A percentile compares a stretch with the other conserved stretches of the same genome.
These are phyloP conservation scores for Physcomitrellopsis africana DNA, from an alignment of 225 moss, liverwort and hornwort species.

Conservation along the genomic window DNA sequence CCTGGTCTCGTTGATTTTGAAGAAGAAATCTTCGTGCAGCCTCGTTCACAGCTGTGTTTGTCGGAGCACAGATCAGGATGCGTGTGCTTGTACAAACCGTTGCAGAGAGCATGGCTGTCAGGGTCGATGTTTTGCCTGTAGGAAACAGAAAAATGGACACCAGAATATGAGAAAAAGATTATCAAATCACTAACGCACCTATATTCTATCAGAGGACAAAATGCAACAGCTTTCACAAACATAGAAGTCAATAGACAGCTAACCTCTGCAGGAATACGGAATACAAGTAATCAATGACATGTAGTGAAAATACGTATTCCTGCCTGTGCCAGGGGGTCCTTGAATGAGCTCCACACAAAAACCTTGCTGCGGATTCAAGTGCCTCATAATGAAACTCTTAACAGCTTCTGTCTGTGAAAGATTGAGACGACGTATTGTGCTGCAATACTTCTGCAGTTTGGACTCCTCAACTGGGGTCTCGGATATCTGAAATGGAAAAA, in stretches of 20 bases:
- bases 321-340: constrained; percentile 72
- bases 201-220: constrained; percentile 6
- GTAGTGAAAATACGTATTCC: constrained; percentile 8
- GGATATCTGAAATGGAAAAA: no score
- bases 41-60: constrained; percentile 65
- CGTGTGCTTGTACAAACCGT: constrained; percentile 50
- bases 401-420: constrained; percentile 56
- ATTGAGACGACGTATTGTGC: constrained; percentile 47
- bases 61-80: constrained; percentile 64
- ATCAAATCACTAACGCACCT: not conserved
- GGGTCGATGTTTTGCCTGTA: constrained; percentile 63
- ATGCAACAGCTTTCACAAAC: constrained; percentile 21
- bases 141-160: constrained; percentile 17
- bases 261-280: constrained; percentile 14
- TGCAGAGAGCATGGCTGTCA: constrained; percentile 56
- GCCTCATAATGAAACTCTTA: constrained; percentile 41
- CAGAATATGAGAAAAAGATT: not conserved
- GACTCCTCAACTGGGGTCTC: constrained; percentile 29
- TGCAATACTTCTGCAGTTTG: constrained; percentile 49
- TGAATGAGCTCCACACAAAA: constrained; percentile 55
- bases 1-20: constrained; percentile 41
- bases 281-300: constrained; percentile 13
- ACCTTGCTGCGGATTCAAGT: constrained; percentile 38
- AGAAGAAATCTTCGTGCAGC: constrained; percentile 56
- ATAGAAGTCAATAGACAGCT: constrained; percentile 4